Evolutionary conservation across 2,329 filamentous ascomycete species (phyloP), one percentile per base, ranked within the genome.

Genomic region (Penicillium sp.): DNA sequence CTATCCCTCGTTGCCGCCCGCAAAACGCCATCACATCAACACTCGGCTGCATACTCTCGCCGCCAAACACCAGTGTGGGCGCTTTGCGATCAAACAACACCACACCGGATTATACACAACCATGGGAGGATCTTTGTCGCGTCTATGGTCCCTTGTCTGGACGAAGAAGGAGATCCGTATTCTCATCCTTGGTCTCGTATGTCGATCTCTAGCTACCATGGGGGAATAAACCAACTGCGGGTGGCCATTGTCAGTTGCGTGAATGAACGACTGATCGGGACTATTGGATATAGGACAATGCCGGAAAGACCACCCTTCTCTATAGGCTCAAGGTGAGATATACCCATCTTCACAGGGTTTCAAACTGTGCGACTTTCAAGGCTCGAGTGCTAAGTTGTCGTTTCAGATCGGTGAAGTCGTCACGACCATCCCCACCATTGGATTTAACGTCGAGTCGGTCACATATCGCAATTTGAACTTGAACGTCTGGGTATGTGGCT

Each of bases 401-500:
- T 35, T 36, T 61, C 75, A 97, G 92, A 96, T 99, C 73, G 95
- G 95, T 74, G 95, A 99, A 77, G 95, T 99, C 46, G 95, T 99
- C 67, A 98, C 95, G 62, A 99, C 95, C 70, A 98, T 98, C 83
- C 95, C 95, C 19, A 99, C 95, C 55, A 98, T 99, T 77, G 95
- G 95, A 61, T 99, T 99, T 84, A 99, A 99, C 77, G 95, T 99
- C 70, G 95, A 99, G 80, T 96, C 92, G 22, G 95, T 99, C 65
- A 95, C 92, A 69, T 99, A 99, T 83, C 94, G 94, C 78, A 98
- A 97, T 76, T 85, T 99, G 62, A 96, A 97, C 78, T 96, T 99
- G 77, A 98, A 98, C 74, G 95, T 99, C 72, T 99, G 95, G 95
- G 89, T 92, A 88, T 57, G 87, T 73, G 35, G 24, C 31, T 13